Base-by-base conservation (phyloP, 805 yeast genomes). In the Ogataea neopini region DNA sequence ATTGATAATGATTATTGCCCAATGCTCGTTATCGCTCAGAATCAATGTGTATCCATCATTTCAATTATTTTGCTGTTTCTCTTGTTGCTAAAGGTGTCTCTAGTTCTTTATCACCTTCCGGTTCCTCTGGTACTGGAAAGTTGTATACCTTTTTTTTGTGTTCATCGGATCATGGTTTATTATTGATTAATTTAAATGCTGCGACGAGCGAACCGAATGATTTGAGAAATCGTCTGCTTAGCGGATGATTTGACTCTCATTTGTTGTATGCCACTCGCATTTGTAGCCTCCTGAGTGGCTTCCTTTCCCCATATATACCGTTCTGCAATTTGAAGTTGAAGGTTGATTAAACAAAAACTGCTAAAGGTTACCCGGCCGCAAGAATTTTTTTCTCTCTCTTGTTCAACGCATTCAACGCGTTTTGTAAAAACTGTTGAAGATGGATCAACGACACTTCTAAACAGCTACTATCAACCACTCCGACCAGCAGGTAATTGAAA, bases 101-200 rank as follows among this genome's bases (percentile, higher is more conserved):
- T 44, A 44, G 22, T 45, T 48, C 29, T 37, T 29, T 28, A 25
- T 23, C 23, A 17, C 40, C 23, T 30, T 15, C 42, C 25, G 44
- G 18, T 23, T n/a, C 9, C 32, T 15, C 42, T 30, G 44, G 18
- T 23, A 5, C 9, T 20, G 25, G 40, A 22, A 30, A 14, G 29
- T 20, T 37, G 25, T 22, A 5, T 6, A 28, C 14, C 30, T 11
- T 13, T 28, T 28, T 28, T 13, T 43, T 26, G 42, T 46, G 39
- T 42, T 42, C 38, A 47, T 52, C 44, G 46, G 45, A 42, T 42
- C 45, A 42, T 33, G 39, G 38, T 42, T 42, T 42, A 33, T 42
- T 42, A 42, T 42, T 42, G 45, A 42, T 34, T 42, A 42, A 42
- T 42, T 33, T 20, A 35, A 42, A 23, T 28, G 6, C 30, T 28